A percentile compares a stretch with the other conserved stretches of the same genome.
phyloP scores from a whole-genome alignment of 805 yeast species.

The Hanseniaspora thailandica region DNA sequence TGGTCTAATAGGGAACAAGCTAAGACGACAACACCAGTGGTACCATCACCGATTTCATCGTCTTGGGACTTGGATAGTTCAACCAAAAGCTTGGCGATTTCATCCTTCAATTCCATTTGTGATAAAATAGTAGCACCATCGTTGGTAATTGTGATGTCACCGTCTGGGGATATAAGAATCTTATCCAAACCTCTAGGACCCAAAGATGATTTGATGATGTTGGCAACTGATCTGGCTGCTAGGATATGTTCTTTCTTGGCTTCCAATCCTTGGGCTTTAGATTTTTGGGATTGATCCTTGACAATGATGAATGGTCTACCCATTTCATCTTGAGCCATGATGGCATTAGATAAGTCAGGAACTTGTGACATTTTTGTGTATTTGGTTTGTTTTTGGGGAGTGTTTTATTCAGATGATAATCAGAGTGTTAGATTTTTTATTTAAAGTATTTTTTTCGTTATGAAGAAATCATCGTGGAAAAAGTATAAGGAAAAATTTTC shows the following conservation, averaged over 20 bases:
- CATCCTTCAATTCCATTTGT: conserved; percentile 91
- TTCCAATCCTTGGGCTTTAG: conserved; percentile 64
- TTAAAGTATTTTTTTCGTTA: neutral
- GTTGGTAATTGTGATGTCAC: conserved; percentile 94
- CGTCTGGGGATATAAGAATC: conserved; percentile 88
- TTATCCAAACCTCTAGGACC: conserved; percentile 99
- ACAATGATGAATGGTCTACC: conserved; percentile 98
- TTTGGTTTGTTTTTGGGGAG: neutral
- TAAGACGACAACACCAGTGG: conserved; percentile 95
- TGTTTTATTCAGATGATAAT: neutral
- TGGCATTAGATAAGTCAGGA: conserved; percentile 96
- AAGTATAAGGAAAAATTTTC: neutral
- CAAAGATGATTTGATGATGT: conserved; percentile 78
- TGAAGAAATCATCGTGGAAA: neutral
- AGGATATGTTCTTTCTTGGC: conserved; percentile 77
- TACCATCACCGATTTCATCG: conserved; percentile 97
- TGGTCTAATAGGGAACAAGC: conserved; percentile 92
- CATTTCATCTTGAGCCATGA: conserved; percentile 97
- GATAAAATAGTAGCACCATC: conserved; percentile 96
- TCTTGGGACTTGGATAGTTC: conserved; percentile 91
- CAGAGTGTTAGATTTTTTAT: neutral
- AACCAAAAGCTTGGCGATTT: conserved; percentile 88
- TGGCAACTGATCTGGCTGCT: conserved; percentile 90
- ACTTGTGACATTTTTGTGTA: conserved; percentile 19
- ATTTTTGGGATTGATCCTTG: conserved; percentile 60